phyloP scores from a whole-genome alignment of 1,284 basidiomycete species.

The Cryptococcus hybrid region DNA sequence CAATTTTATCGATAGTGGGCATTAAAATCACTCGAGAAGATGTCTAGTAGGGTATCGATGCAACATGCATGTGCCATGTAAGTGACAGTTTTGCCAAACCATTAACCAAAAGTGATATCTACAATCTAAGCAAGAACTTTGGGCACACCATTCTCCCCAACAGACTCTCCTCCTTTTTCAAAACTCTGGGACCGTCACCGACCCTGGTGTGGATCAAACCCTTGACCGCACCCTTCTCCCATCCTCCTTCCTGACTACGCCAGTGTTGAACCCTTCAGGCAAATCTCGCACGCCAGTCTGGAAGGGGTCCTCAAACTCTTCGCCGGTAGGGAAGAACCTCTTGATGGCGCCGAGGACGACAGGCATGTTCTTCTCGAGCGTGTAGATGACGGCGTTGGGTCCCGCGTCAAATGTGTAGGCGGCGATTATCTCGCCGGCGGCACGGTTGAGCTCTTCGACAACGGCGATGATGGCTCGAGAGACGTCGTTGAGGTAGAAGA shows the following conservation, averaged over 20 bases:
- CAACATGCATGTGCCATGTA: no score
- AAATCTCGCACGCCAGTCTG: conserved; percentile 57
- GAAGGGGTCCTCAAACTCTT: conserved; percentile 73
- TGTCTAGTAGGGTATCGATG: no score
- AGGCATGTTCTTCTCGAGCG: conserved; percentile 71
- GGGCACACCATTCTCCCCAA: conserved; percentile 50
- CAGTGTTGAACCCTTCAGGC: conserved; percentile 69
- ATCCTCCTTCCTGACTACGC: conserved; percentile 64
- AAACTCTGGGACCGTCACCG: conserved; percentile 77
- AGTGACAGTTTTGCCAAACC: no score
- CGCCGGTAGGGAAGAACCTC: conserved; percentile 77
- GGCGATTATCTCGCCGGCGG: conserved; percentile 68
- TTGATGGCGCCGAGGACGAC: conserved; percentile 73
- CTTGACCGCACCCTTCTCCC: conserved; percentile 74
- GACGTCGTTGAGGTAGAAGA: conserved; percentile 99
- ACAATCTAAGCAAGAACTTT: conserved; percentile 41
- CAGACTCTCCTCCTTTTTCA: conserved; percentile 48
- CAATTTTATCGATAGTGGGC: no score
- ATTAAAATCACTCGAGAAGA: no score
- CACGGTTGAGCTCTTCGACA: conserved; percentile 92
- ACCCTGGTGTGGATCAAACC: conserved; percentile 85
- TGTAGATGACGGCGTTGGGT: conserved; percentile 98
- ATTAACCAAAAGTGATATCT: neutral
- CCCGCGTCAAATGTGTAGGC: conserved; percentile 99
- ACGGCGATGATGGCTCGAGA: conserved; percentile 79